Conservation (phyloP, 192 early-diverging fungal species). For the Glomus cerebriforme region DNA sequence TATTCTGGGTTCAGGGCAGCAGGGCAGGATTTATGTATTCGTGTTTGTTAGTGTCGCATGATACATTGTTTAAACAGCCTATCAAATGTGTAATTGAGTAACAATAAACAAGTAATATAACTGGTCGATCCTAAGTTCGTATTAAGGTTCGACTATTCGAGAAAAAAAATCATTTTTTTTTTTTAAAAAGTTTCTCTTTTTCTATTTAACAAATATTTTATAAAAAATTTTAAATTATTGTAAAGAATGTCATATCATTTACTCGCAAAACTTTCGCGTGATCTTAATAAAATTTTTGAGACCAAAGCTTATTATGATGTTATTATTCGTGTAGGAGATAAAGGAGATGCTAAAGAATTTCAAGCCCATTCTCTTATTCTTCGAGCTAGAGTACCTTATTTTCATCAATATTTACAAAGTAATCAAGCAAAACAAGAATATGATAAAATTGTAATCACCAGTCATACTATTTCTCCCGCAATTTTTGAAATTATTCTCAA, state of each 20-base stretch:
- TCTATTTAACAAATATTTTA: too few relatives aligned
- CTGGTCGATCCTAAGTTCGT: too few relatives aligned
- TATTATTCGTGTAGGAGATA: constrained; percentile 5
- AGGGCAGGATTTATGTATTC: too few relatives aligned
- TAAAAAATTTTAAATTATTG: too few relatives aligned
- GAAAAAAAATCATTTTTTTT: too few relatives aligned
- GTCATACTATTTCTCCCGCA: neutral
- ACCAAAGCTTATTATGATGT: constrained; percentile 16
- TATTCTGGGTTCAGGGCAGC: too few relatives aligned
- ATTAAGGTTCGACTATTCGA: too few relatives aligned
- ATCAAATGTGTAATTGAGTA: too few relatives aligned
- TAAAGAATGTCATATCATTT: constrained; percentile 13
- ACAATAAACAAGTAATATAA: too few relatives aligned
- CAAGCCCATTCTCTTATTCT: constrained; percentile 15
- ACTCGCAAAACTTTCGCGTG: constrained; percentile 20
- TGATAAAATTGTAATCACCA: constrained; percentile 8
- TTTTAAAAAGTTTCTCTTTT: too few relatives aligned
- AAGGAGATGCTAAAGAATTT: neutral
- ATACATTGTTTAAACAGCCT: too few relatives aligned
- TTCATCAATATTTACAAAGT: neutral
- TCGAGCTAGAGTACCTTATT: constrained; percentile 6
- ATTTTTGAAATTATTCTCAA: constrained; percentile 25
- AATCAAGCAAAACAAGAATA: constrained; percentile 3
- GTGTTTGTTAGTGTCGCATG: too few relatives aligned
- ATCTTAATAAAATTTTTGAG: constrained; percentile 5